Evolutionary conservation across 768 basidiomycete genomes (phyloP).

Genomic region (Boletus rex-veris): DNA sequence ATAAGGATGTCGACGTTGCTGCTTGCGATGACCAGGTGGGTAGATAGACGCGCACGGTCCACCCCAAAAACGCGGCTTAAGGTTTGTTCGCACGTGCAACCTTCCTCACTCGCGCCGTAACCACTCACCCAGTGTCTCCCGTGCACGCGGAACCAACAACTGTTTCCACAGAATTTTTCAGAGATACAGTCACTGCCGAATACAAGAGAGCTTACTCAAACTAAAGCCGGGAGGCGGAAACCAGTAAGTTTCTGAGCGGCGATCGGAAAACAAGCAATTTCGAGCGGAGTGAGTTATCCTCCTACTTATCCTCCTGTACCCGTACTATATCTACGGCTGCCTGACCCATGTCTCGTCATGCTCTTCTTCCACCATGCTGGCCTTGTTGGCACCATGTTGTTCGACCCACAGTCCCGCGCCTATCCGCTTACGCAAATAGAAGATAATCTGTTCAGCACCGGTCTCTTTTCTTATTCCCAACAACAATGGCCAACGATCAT

Average conservation of each 20-base stretch:
- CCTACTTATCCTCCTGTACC: slow-evolving; percentile 1
- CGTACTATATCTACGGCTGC: not conserved
- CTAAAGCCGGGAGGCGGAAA: slow-evolving; percentile 11
- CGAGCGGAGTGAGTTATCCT: slow-evolving; percentile 34
- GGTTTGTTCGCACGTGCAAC: slow-evolving; percentile 33
- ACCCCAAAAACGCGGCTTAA: slow-evolving; percentile 26
- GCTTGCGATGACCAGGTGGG: slow-evolving; percentile 10
- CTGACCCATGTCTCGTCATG: slow-evolving; percentile 2
- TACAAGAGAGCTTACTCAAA: slow-evolving; percentile 6
- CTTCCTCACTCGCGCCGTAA: slow-evolving; percentile 27
- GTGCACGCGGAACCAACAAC: slow-evolving; percentile 5
- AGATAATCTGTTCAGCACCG: slow-evolving; percentile 21
- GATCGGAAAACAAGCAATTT: slow-evolving; percentile 37
- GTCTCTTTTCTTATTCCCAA: slow-evolving; percentile 26
- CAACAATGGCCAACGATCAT: slow-evolving; percentile 31
- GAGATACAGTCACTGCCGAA: slow-evolving; percentile 7
- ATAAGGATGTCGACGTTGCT: slow-evolving; percentile 19
- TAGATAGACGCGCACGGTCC: slow-evolving; percentile 24
- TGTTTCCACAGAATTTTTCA: slow-evolving; percentile 7
- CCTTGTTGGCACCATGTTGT: slow-evolving; percentile 18
- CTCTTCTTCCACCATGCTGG: slow-evolving; percentile 5
- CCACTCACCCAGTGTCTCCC: slow-evolving; percentile 19
- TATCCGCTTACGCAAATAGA: slow-evolving; percentile 33
- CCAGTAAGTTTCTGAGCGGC: slow-evolving; percentile 33
- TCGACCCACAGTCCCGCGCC: slow-evolving; percentile 20